Evolutionary conservation across 768 basidiomycete genomes (phyloP).

Genomic region (Russula brevipes): DNA sequence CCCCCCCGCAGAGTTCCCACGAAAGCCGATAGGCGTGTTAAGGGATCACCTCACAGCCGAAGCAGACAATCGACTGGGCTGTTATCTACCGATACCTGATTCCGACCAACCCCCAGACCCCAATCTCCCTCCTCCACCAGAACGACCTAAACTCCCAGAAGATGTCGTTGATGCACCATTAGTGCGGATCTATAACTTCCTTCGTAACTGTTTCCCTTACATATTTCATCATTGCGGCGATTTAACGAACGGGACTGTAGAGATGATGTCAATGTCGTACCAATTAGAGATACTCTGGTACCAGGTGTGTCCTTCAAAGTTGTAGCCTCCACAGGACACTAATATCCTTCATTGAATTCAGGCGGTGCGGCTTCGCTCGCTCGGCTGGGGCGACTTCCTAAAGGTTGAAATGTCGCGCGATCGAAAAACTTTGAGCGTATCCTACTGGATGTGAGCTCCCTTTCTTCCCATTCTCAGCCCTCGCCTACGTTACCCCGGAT

Average conservation of each 20-base stretch:
- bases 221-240: constrained; percentile 1
- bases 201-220: constrained; percentile 53
- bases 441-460: constrained; percentile 78
- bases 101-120: constrained; percentile 31
- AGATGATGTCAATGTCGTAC: constrained; percentile 88
- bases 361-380: constrained; percentile 72
- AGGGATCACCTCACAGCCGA: constrained; percentile 68
- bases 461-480: not conserved
- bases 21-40: constrained; percentile 54
- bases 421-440: constrained; percentile 60
- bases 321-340: not conserved
- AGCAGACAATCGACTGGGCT: constrained; percentile 61
- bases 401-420: constrained; percentile 63
- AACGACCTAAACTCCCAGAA: constrained; percentile 47
- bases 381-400: constrained; percentile 82
- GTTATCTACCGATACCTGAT: constrained; percentile 48
- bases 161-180: constrained; percentile 76
- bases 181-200: constrained; percentile 78
- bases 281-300: constrained; percentile 87
- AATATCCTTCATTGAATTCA: constrained; percentile 21
- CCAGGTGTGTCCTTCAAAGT: constrained; percentile 41
- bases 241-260: constrained; percentile 36
- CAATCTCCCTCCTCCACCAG: constrained; percentile 35
- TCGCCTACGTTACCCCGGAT: constrained; percentile 26
- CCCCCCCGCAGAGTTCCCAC: constrained; percentile 59